phyloP scores from a whole-genome alignment of 306 rosid genomes.

The Casuarina glauca region DNA sequence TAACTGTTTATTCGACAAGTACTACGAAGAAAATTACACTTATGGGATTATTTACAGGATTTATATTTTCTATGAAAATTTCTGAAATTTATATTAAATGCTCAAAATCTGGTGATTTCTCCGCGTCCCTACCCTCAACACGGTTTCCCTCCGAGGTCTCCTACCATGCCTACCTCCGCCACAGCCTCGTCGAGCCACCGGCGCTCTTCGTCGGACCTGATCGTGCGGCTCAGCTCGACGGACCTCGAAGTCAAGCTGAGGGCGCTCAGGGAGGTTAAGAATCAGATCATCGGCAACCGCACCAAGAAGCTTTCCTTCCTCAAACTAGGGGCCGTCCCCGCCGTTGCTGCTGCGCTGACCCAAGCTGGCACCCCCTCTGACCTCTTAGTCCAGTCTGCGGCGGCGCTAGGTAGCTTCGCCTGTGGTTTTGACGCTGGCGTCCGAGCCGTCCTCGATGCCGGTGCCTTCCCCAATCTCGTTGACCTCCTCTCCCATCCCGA shows the following conservation, averaged over 20 bases:
- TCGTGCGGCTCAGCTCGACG: constrained; percentile 59
- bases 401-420: constrained; percentile 85
- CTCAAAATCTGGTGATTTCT: not conserved
- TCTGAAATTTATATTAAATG: not conserved
- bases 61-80: too few species aligned
- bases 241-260: constrained; percentile 66
- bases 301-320: constrained; percentile 83
- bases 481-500: constrained; percentile 61
- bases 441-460: constrained; percentile 77
- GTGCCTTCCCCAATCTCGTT: constrained; percentile 61
- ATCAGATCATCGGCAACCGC: constrained; percentile 93
- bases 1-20: too few species aligned
- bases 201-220: constrained; percentile 53
- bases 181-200: constrained; percentile 41
- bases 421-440: constrained; percentile 93
- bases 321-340: constrained; percentile 80
- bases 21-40: too few species aligned
- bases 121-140: not conserved
- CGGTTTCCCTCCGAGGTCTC: constrained; percentile 26
- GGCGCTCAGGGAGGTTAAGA: constrained; percentile 86
- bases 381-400: constrained; percentile 86
- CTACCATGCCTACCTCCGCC: constrained; percentile 58
- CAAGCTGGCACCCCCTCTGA: constrained; percentile 30
- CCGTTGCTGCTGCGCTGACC: constrained; percentile 60
- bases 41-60: too few species aligned